phyloP scores from a whole-genome alignment of 371 early-diverging fungal species.

The Apophysomyces ossiformis region DNA sequence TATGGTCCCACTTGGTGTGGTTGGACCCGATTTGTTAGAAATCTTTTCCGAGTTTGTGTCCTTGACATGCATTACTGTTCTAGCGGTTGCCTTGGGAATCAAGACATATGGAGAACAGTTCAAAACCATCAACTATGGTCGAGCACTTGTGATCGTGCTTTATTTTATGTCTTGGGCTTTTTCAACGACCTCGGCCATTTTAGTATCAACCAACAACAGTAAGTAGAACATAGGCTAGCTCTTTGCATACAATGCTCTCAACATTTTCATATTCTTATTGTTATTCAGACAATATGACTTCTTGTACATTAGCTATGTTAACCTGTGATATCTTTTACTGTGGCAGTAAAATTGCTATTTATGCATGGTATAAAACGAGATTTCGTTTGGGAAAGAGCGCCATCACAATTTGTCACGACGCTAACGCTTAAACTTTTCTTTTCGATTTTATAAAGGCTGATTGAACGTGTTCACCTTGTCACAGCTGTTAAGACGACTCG shows the following conservation, averaged over 20 bases:
- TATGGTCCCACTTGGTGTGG: slow-evolving; percentile 7
- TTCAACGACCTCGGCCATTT: slow-evolving; percentile 17
- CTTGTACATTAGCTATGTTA: slow-evolving; percentile 29
- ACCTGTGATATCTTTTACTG: slow-evolving; percentile 35
- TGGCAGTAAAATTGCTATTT: slow-evolving; percentile 29
- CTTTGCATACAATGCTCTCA: background rate
- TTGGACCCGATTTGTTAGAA: slow-evolving; percentile 24
- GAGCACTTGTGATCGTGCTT: slow-evolving; percentile 17
- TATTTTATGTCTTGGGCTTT: slow-evolving; percentile 28
- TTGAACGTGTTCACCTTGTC: slow-evolving; percentile 53
- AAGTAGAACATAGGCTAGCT: background rate
- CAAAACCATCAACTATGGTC: slow-evolving; percentile 23
- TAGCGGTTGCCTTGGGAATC: slow-evolving; percentile 19
- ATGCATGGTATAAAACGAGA: slow-evolving; percentile 21
- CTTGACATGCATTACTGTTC: slow-evolving; percentile 22
- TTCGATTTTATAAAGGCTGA: slow-evolving; percentile 30
- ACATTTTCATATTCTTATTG: background rate
- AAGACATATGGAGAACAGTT: slow-evolving; percentile 24
- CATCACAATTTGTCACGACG: background rate
- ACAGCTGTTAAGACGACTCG: slow-evolving; percentile 49
- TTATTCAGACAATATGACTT: slow-evolving; percentile 19
- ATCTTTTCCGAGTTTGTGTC: slow-evolving; percentile 26
- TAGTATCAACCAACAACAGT: slow-evolving; percentile 31
- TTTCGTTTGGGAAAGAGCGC: background rate
- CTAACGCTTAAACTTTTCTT: background rate